Conservation (phyloP, 2,329 filamentous ascomycete species). For the Dactylonectria estremocensis region DNA sequence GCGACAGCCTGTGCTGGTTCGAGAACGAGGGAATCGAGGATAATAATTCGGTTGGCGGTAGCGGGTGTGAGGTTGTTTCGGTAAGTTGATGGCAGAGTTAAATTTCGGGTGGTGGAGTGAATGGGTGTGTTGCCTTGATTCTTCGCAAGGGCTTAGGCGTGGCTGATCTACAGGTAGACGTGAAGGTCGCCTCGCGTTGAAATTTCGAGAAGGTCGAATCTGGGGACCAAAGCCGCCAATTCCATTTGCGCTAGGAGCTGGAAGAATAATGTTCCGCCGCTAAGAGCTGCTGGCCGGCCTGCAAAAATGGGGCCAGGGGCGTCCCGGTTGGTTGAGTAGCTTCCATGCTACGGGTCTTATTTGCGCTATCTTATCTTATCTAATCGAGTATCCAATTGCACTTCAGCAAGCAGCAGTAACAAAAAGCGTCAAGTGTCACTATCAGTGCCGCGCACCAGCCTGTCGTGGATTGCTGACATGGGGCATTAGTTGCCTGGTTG, state of each 20-base stretch:
- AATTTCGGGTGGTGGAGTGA: constrained; percentile 28
- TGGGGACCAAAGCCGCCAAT: constrained; percentile 59
- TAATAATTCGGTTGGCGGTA: not conserved
- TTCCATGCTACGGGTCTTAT: not conserved
- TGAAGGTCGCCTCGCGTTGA: constrained; percentile 54
- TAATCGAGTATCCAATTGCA: not conserved
- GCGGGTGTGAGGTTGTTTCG: constrained; percentile 11
- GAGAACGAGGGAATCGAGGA: constrained; percentile 18
- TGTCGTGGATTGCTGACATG: not conserved
- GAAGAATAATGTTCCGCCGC: constrained; percentile 55
- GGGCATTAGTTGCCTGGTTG: too few relatives aligned
- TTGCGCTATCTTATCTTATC: constrained; percentile 19
- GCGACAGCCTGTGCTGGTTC: constrained; percentile 30
- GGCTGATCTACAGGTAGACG: constrained; percentile 35
- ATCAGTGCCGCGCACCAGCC: not conserved
- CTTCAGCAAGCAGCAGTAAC: not conserved
- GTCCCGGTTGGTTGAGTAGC: not conserved
- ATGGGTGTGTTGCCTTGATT: constrained; percentile 19
- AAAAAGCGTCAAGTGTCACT: not conserved
- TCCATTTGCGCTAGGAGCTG: constrained; percentile 58
- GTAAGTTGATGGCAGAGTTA: constrained; percentile 15
- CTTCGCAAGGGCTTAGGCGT: constrained; percentile 26
- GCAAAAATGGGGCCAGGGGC: constrained; percentile 26
- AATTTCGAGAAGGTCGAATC: constrained; percentile 57
- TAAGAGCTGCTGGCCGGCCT: constrained; percentile 20